Percentiles rank a stretch among this genome's conserved stretches.
Conservation (phyloP, 495 filamentous ascomycete species). For the Lepraria neglecta region DNA sequence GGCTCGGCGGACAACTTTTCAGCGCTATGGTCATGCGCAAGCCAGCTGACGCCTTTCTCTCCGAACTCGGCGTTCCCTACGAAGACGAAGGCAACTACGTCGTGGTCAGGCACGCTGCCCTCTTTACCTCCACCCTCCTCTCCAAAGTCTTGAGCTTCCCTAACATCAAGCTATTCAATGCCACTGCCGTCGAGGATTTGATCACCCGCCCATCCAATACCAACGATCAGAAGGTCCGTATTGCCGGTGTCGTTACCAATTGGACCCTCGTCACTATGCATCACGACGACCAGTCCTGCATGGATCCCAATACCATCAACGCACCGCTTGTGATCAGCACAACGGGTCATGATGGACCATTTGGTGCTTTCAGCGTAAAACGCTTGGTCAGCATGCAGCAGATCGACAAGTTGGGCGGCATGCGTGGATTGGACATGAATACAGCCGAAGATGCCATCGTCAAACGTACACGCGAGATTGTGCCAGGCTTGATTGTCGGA, state of each 20-base stretch:
- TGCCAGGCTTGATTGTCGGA: conserved; percentile 81
- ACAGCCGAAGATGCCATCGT: conserved; percentile 84
- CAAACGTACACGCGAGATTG: conserved; percentile 78
- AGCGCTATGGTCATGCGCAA: conserved; percentile 91
- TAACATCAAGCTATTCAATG: conserved; percentile 94
- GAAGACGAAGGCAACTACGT: conserved; percentile 83
- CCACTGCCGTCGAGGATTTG: conserved; percentile 82
- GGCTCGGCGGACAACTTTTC: conserved; percentile 90
- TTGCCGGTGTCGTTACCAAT: conserved; percentile 88
- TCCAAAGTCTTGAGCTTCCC: conserved; percentile 73
- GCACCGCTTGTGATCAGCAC: conserved; percentile 78
- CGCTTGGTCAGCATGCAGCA: conserved; percentile 74
- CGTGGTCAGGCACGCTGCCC: conserved; percentile 86
- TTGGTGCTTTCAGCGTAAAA: conserved; percentile 84
- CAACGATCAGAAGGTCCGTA: conserved; percentile 48
- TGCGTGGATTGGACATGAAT: conserved; percentile 89
- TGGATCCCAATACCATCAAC: conserved; percentile 95
- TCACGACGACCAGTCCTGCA: conserved; percentile 87
- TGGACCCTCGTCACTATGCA: conserved; percentile 89
- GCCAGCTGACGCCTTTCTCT: conserved; percentile 76
- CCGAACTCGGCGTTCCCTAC: conserved; percentile 73
- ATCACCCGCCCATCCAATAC: conserved; percentile 58
- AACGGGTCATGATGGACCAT: conserved; percentile 85
- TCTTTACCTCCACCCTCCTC: conserved; percentile 82
- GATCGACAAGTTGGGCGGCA: conserved; percentile 76